Evolutionary conservation across 495 filamentous ascomycete species (phyloP), one percentile per base, ranked within the genome.

Genomic region (Penicillium waksmanii): DNA sequence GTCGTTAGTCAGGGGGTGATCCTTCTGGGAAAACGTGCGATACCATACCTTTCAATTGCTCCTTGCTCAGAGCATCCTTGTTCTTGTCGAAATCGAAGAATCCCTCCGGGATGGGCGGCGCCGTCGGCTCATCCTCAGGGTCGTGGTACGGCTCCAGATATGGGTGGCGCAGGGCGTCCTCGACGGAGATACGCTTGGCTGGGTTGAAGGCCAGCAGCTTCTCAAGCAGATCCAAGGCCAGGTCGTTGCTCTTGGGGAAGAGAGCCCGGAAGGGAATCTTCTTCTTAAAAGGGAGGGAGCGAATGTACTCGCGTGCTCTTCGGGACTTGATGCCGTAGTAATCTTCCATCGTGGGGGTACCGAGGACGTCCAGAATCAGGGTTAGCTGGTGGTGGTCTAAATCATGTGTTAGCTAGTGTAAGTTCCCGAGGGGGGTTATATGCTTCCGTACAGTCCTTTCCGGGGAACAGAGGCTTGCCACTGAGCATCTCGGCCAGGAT

Each of bases 51-150:
- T 97, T 97, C 76, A 99, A 75, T 78, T 99, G 90, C 76, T 99
- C 96, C 81, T 99, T 99, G 82, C 89, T 96, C 62, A 99, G 80
- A 59, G 88, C 92, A 74, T 99, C 96, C 87, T 99, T 99, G 80
- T 96, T 95, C 84, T 97, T 96, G 79, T 99, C 96, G 72, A 99
- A 99, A 75, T 98, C 95, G 74, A 99, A 99, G 84, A 99, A 99
- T 68, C 96, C 93, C 68, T 97, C 93, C 0, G 96, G 96, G 65
- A 99, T 99, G 15, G 96, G 92, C 12, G 90, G 87, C 11, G 96
- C 96, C 15, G 91, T 97, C 42, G 96, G 96, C 85, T 99, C 96
- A 74, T 99, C 96, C 64, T 98, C 96, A 15, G 96, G 96, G 72
- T 99, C 96, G 73, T 99, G 96, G 76, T 99, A 99, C 3, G 96